Percentiles rank a stretch among this genome's conserved stretches.
Evolutionary conservation across 139 green algal species (phyloP).

Genomic region (Chlorella vulgaris): DNA sequence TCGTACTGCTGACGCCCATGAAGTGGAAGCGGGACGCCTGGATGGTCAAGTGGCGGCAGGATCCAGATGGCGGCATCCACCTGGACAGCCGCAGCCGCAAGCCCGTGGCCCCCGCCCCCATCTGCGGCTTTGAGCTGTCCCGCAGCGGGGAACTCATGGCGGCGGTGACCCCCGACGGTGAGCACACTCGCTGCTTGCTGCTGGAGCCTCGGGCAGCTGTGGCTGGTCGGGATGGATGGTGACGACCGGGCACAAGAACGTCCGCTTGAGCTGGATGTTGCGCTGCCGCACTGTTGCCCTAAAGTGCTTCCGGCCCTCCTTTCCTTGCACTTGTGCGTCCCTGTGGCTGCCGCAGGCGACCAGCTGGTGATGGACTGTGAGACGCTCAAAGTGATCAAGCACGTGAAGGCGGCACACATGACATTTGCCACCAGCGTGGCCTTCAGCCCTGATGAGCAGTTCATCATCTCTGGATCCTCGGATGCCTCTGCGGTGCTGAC

Average conservation of each 20-base stretch:
- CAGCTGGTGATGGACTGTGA: conserved; percentile 30
- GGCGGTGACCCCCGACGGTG: conserved; percentile 43
- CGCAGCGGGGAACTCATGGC: conserved; percentile 35
- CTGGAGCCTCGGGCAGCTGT: not conserved
- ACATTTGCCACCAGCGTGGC: conserved; percentile 60
- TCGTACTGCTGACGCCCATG: conserved; percentile 32
- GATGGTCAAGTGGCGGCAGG: conserved; percentile 40
- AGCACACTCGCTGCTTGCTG: not conserved
- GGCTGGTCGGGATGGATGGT: no score
- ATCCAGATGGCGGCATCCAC: conserved; percentile 30
- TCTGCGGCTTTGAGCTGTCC: conserved; percentile 45
- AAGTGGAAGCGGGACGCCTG: conserved; percentile 41
- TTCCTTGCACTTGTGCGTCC: no score
- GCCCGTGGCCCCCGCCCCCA: conserved; percentile 28
- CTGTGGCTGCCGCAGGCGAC: conserved; percentile 20
- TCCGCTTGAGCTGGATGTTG: no score
- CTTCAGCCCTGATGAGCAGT: conserved; percentile 42
- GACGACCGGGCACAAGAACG: no score
- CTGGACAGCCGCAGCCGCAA: conserved; percentile 23
- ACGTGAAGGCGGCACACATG: conserved; percentile 53
- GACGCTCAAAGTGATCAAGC: conserved; percentile 35
- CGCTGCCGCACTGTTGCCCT: no score
- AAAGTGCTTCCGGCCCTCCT: no score
- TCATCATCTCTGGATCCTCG: conserved; percentile 30
- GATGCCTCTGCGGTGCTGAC: conserved; percentile 45